Evolutionary conservation across 805 yeast species (phyloP).

Genomic region (Vanderwaltozyma yarrowii): DNA sequence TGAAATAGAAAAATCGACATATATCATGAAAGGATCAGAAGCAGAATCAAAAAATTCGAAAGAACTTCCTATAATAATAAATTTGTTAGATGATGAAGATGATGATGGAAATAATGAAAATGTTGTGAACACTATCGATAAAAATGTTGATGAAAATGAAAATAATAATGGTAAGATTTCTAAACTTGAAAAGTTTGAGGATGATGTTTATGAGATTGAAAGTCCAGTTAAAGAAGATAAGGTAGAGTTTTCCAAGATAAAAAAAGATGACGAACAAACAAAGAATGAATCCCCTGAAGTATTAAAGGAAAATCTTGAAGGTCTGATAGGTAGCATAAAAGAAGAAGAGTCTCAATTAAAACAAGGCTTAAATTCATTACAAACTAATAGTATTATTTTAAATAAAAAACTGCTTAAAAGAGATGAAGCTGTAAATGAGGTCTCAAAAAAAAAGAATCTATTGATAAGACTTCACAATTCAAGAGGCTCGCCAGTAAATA

Average conservation of each 20-base stretch:
- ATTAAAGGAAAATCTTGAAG: slow-evolving; percentile 3
- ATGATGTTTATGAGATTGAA: too few relatives aligned
- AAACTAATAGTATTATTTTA: slow-evolving; percentile 14
- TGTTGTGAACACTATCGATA: background rate
- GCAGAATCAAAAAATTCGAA: too few relatives aligned
- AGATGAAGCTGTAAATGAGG: slow-evolving; percentile 13
- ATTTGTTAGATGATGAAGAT: slow-evolving; percentile 26
- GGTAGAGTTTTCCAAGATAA: background rate
- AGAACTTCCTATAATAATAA: slow-evolving; percentile 8
- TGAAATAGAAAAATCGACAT: too few relatives aligned
- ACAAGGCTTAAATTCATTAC: slow-evolving; percentile 7
- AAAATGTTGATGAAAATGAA: background rate
- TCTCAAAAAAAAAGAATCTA: slow-evolving; percentile 7
- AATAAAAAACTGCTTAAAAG: slow-evolving; percentile 17
- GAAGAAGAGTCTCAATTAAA: slow-evolving; percentile 8
- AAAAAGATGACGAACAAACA: background rate
- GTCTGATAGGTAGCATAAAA: slow-evolving; percentile 1
- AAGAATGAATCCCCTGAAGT: background rate
- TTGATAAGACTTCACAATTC: slow-evolving; percentile 1
- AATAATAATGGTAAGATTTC: background rate
- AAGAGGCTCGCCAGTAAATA: slow-evolving; percentile 2
- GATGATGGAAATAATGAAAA: background rate
- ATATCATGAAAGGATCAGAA: too few relatives aligned
- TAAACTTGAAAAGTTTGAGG: too few relatives aligned
- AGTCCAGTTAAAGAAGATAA: too few relatives aligned